Conservation (phyloP, 1,139 yeast genomes). For the Nakaseomyces uthaithaninus region DNA sequence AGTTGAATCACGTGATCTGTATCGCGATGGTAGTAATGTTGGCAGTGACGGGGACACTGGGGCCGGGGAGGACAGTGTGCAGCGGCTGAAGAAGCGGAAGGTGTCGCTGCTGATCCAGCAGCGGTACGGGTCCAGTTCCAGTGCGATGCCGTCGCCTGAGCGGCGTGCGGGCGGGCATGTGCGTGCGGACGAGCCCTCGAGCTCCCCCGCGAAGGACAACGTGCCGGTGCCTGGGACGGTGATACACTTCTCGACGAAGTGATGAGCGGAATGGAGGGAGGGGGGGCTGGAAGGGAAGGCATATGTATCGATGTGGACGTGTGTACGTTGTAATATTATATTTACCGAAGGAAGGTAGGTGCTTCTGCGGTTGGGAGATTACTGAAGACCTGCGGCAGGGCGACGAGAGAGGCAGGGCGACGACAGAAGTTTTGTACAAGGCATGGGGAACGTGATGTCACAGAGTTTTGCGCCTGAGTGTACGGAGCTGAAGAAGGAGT, state of each 20-base stretch:
- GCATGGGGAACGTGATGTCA: slow-evolving; percentile 79
- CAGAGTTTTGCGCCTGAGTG: slow-evolving; percentile 95
- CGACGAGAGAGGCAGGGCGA: no score
- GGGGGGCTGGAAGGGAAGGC: no score
- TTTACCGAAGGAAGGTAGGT: no score
- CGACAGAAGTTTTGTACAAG: no score
- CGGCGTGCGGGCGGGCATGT: slow-evolving; percentile 14
- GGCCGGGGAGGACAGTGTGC: slow-evolving; percentile 26
- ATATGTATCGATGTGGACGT: no score
- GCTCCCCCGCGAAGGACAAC: slow-evolving; percentile 6
- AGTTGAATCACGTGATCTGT: slow-evolving; percentile 19
- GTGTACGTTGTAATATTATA: no score
- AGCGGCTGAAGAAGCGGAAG: slow-evolving; percentile 28
- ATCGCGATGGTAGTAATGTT: slow-evolving; percentile 8
- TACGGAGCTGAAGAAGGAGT: slow-evolving; percentile 71
- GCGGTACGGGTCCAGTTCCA: slow-evolving; percentile 30
- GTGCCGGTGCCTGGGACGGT: slow-evolving; percentile 19
- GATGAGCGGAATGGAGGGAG: background rate
- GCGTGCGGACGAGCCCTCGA: slow-evolving; percentile 14
- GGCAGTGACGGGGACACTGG: slow-evolving; percentile 17
- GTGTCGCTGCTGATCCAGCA: slow-evolving; percentile 29
- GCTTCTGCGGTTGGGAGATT: no score
- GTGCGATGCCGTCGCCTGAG: slow-evolving; percentile 23
- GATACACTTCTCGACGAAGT: slow-evolving; percentile 18
- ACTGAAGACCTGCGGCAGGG: no score